Conservation (phyloP, 2,329 filamentous ascomycete genomes). For the Xylaria sp. region DNA sequence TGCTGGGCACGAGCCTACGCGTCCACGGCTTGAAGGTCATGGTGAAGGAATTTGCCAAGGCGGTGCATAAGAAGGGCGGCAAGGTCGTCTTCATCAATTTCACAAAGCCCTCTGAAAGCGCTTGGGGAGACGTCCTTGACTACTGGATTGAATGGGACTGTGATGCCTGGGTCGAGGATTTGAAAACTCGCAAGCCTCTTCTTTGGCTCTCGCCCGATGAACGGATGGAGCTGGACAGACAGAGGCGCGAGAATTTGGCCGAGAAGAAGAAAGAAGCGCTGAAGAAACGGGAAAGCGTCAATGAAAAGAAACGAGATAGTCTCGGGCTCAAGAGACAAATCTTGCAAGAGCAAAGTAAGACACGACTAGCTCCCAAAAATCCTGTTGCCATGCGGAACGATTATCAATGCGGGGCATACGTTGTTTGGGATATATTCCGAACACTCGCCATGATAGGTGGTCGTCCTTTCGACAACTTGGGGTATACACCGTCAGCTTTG, state of each 20-base stretch:
- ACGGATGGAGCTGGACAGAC: constrained; percentile 47
- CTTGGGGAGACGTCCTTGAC: constrained; percentile 75
- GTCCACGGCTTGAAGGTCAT: constrained; percentile 75
- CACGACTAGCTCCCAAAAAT: constrained; percentile 39
- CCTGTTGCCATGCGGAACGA: constrained; percentile 42
- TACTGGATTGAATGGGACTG: constrained; percentile 79
- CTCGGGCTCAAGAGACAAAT: constrained; percentile 31
- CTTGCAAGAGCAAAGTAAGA: constrained; percentile 30
- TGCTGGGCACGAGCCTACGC: constrained; percentile 72
- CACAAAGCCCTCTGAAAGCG: constrained; percentile 73
- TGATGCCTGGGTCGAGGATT: constrained; percentile 71
- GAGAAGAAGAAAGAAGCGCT: constrained; percentile 36
- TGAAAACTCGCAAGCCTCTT: constrained; percentile 62
- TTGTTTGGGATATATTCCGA: constrained; percentile 42
- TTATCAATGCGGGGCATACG: constrained; percentile 42
- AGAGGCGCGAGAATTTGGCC: constrained; percentile 44
- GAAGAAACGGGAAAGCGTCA: constrained; percentile 35
- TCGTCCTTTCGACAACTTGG: constrained; percentile 42
- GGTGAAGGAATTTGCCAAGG: constrained; percentile 73
- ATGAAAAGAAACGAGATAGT: constrained; percentile 33
- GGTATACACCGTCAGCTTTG: constrained; percentile 43
- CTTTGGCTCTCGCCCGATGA: constrained; percentile 62
- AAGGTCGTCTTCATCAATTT: constrained; percentile 76
- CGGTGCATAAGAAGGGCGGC: constrained; percentile 70
- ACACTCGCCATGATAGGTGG: constrained; percentile 40